Evolutionary conservation across 345 rosid species (phyloP).

Genomic region (Ceriops decandra): DNA sequence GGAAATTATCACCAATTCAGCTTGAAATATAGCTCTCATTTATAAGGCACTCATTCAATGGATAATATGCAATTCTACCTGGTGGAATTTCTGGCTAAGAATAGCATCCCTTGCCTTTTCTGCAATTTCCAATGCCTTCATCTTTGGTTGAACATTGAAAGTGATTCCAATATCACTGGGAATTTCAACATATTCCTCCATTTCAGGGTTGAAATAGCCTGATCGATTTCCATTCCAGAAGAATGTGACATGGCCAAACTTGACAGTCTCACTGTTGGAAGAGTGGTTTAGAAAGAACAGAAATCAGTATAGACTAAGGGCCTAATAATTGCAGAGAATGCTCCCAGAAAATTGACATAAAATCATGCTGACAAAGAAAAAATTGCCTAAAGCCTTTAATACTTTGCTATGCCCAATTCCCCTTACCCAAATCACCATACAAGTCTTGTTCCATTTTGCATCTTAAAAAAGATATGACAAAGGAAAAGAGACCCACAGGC

Average conservation of each 20-base stretch:
- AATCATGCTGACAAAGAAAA: no score
- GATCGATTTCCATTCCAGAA: constrained; percentile 99
- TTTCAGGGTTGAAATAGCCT: constrained; percentile 62
- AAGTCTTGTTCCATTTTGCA: no score
- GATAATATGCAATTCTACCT: constrained; percentile 41
- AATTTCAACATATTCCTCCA: constrained; percentile 91
- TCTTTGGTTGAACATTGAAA: constrained; percentile 85
- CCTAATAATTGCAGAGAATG: neutral
- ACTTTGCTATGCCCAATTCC: no score
- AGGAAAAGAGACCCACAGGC: no score
- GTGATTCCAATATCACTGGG: constrained; percentile 93
- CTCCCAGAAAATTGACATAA: no score
- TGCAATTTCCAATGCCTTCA: constrained; percentile 89
- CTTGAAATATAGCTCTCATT: neutral
- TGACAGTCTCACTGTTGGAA: constrained; percentile 77
- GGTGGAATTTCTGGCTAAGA: constrained; percentile 75
- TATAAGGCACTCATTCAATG: constrained; percentile 1
- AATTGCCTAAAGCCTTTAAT: no score
- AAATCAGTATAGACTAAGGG: neutral
- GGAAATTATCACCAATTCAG: constrained; percentile 2
- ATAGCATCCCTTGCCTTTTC: constrained; percentile 86
- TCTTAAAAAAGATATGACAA: no score
- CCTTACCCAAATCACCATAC: no score
- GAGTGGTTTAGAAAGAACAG: neutral
- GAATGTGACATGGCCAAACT: constrained; percentile 95